Conservation (phyloP, 768 basidiomycete species). For the Mycena sanguinolenta region DNA sequence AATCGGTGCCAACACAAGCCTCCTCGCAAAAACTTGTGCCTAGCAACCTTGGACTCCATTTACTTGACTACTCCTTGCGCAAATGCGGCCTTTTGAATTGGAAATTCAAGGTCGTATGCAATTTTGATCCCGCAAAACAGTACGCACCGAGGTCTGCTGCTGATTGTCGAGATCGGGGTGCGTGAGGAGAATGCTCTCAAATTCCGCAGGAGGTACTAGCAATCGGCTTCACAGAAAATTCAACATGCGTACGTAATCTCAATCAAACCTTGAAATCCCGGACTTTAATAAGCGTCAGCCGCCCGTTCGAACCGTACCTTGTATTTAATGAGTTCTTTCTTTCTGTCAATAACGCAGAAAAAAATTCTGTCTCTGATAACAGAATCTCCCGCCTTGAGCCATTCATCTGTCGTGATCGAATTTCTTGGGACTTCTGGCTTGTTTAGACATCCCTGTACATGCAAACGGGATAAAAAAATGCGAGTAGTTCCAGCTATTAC, state of each 20-base stretch:
- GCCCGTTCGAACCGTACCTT: constrained; percentile 74
- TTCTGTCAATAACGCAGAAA: constrained; percentile 58
- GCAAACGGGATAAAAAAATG: no score
- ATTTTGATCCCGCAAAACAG: constrained; percentile 64
- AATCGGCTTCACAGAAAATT: neutral
- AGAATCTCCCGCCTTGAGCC: no score
- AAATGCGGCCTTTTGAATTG: neutral
- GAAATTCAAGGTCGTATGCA: constrained; percentile 55
- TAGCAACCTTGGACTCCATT: constrained; percentile 21
- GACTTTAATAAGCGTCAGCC: constrained; percentile 45
- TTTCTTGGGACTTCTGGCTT: no score
- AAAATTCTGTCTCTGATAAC: neutral
- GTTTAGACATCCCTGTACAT: constrained; percentile 23
- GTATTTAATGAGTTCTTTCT: constrained; percentile 70
- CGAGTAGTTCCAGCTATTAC: no score
- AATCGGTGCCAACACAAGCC: neutral
- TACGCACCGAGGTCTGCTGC: constrained; percentile 76
- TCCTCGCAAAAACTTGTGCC: constrained; percentile 23
- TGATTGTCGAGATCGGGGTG: constrained; percentile 73
- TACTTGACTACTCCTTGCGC: constrained; percentile 2
- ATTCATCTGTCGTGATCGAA: no score
- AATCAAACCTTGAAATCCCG: constrained; percentile 31
- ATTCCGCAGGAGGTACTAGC: constrained; percentile 75
- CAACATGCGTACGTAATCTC: neutral
- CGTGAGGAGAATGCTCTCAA: constrained; percentile 71